Percentiles rank a stretch among this genome's conserved stretches.
phyloP scores from a whole-genome alignment of 2,329 filamentous ascomycete species.

The Calonectria hawksworthii region DNA sequence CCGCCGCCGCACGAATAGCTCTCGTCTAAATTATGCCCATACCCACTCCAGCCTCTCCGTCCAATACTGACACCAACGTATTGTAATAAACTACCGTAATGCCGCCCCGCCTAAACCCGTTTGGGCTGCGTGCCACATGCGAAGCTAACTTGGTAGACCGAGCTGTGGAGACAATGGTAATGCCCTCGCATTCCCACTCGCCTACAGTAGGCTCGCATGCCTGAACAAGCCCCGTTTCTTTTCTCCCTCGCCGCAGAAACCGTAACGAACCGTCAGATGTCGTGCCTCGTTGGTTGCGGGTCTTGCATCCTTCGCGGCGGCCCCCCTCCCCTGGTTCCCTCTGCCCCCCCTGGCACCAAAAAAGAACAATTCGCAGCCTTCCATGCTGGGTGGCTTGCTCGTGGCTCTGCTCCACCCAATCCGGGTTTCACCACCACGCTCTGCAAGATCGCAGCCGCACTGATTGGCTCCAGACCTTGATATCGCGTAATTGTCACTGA shows the following conservation, averaged over 20 bases:
- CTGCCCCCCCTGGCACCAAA: neutral
- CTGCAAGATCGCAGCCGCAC: neutral
- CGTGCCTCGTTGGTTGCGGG: neutral
- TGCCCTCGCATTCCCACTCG: neutral
- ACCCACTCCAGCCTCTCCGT: neutral
- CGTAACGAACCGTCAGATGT: constrained; percentile 12
- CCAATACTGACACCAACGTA: constrained; percentile 5
- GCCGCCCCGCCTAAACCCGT: constrained; percentile 1
- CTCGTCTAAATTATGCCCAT: neutral
- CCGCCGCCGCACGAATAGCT: neutral
- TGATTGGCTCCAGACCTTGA: constrained; percentile 4
- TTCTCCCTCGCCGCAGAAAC: neutral
- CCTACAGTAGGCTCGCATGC: neutral
- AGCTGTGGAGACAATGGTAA: neutral
- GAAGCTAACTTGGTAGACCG: neutral
- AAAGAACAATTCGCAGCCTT: constrained; percentile 14
- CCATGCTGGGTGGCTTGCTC: constrained; percentile 7
- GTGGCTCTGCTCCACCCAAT: neutral
- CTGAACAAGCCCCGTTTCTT: neutral
- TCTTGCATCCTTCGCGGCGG: neutral
- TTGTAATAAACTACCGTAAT: constrained; percentile 9
- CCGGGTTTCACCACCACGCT: neutral
- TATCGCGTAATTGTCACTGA: constrained; percentile 12
- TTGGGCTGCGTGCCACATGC: constrained; percentile 1
- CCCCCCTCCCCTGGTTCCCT: neutral